phyloP scores from a whole-genome alignment of 441 rosid species.

The Hypseocharis bilobata region DNA sequence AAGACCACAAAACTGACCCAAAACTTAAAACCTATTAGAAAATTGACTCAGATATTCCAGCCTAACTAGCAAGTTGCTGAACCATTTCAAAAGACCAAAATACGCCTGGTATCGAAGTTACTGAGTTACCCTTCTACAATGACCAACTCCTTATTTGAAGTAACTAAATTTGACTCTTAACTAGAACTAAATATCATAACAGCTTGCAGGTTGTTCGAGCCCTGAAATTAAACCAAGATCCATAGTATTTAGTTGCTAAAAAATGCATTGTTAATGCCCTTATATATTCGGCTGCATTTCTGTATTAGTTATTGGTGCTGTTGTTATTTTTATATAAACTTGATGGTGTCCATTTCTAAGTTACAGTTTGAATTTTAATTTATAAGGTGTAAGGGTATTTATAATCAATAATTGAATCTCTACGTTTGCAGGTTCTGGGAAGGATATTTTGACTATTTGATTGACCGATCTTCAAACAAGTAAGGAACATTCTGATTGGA shows the following conservation, averaged over 20 bases:
- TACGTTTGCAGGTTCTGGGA: conserved; percentile 89
- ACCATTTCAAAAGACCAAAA: neutral
- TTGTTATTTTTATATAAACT: no score
- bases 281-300: neutral
- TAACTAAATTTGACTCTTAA: neutral
- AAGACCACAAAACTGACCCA: no score
- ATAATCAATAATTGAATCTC: conserved; percentile 7
- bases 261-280: neutral
- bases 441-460: conserved; percentile 82
- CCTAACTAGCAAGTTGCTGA: neutral
- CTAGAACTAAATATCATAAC: neutral
- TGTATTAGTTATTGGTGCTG: neutral
- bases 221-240: neutral
- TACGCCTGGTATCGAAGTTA: neutral
- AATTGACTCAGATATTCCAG: neutral
- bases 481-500: conserved; percentile 28
- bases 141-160: neutral
- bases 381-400: neutral
- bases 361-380: neutral
- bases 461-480: conserved; percentile 81
- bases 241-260: neutral
- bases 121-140: neutral
- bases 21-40: neutral
- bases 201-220: conserved; percentile 1
- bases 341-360: neutral